A percentile compares a stretch with the other conserved stretches of the same genome.
phyloP scores from a whole-genome alignment of 495 filamentous ascomycete genomes.

The Penicillium macrosclerotiorum region DNA sequence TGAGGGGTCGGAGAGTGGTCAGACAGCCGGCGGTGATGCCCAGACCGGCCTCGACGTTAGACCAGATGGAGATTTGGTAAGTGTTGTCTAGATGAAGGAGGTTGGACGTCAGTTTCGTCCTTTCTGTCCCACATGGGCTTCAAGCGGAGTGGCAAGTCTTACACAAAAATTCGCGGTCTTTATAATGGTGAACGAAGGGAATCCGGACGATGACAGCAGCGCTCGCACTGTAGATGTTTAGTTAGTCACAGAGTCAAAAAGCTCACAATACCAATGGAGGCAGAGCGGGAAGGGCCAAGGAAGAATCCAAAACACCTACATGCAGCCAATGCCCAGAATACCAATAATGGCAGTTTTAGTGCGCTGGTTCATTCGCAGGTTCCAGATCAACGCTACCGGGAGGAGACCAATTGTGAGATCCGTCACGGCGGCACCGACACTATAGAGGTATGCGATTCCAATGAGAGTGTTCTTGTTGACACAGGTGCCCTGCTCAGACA shows the following conservation, averaged over 20 bases:
- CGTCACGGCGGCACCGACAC: conserved; percentile 28
- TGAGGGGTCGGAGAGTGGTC: conserved; percentile 36
- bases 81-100: conserved; percentile 22
- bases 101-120: no score
- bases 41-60: conserved; percentile 36
- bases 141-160: background rate
- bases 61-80: conserved; percentile 40
- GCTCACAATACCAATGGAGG: conserved; percentile 2
- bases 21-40: conserved; percentile 42
- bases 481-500: conserved; percentile 23
- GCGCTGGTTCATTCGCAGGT: conserved; percentile 28
- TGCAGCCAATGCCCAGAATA: conserved; percentile 34
- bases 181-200: conserved; percentile 28
- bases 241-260: conserved; percentile 4
- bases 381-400: conserved; percentile 29
- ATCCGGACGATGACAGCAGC: conserved; percentile 37
- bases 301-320: conserved; percentile 27
- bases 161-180: conserved; percentile 32
- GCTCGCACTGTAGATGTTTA: conserved; percentile 23
- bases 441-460: conserved; percentile 36
- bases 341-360: conserved; percentile 26
- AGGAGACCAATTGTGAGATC: conserved; percentile 40
- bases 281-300: background rate
- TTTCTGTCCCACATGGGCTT: no score
- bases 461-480: conserved; percentile 19